Base-by-base conservation (phyloP, 1,139 yeast species). In the Pichia sorboxylosa region DNA sequence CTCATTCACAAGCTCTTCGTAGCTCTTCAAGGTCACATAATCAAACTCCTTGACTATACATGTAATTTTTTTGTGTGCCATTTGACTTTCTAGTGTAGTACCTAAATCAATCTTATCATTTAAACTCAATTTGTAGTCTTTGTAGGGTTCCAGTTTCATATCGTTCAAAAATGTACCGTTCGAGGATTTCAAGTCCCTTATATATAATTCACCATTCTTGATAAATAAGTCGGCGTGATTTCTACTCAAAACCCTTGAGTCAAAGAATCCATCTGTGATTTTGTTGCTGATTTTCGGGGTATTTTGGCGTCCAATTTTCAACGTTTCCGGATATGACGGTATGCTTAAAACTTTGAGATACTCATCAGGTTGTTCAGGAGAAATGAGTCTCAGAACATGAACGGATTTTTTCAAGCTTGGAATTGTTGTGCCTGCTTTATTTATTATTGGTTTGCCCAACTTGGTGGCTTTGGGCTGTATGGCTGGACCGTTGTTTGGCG, bases 101-200 rank as follows among this genome's bases (percentile, higher is more conserved):
- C 99, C 98, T 37, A 92, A 63, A 49, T 90, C 93, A 13, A 90
- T 68, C 10, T 71, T 63, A 55, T 90, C 98, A 13, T 84, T 90
- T 25, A 76, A 65, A 38, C 73, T 66, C 32, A 90, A 73, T 32
- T 73, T 65, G 37, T 63, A 69, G 13, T 65, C 63, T 42, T 60
- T 61, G 31, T 69, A 87, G 26, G 69, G 65, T 16, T 73, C 71
- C 7, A 90, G 64, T 39, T 87, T 74, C 26, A 60, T 63, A 28
- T 77, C 83, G 53, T 90, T 90, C 31, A 90, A 72, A 53, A 81
- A 92, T 0, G 98, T 90, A 9, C 99, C 99, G 56, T 90, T 90
- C 15, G 95, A 82, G 7, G 94, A 80, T 33, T 85, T 84, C 45
- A 85, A 66, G 57, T 90, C 99, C 45, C 78, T 73, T 26, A 90